Evolutionary conservation across 164 flowering plant genomes (phyloP).

Genomic region (Nymphaea colorata): DNA sequence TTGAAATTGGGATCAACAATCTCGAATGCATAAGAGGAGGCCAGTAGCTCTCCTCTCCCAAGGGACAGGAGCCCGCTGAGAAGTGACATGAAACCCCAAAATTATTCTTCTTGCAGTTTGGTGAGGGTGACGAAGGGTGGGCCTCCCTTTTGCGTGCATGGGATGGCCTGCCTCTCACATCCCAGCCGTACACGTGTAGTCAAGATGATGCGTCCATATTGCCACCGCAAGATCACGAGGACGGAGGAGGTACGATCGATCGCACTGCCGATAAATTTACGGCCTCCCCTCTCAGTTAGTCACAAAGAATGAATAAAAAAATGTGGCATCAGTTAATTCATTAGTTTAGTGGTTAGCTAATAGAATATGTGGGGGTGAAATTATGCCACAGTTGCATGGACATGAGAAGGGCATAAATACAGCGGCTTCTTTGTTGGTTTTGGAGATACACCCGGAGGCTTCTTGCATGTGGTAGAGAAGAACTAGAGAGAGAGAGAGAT

Average conservation of each 20-base stretch:
- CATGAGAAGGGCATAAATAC: neutral
- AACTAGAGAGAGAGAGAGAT: neutral
- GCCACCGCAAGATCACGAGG: neutral
- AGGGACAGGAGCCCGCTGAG: neutral
- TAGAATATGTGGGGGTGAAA: neutral
- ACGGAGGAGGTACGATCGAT: neutral
- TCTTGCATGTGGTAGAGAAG: neutral
- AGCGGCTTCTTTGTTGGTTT: neutral
- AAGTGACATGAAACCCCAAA: neutral
- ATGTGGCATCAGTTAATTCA: neutral
- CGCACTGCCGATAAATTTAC: neutral
- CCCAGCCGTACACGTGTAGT: neutral
- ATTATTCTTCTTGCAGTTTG: neutral
- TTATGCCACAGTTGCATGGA: neutral
- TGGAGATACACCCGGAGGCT: neutral
- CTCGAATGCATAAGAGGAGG: too few species aligned
- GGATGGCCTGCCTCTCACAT: neutral
- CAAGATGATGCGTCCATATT: neutral
- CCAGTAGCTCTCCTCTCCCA: neutral
- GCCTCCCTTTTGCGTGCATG: slow-evolving; percentile 1
- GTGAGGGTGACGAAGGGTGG: neutral
- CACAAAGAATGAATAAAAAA: neutral
- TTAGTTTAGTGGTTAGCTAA: neutral
- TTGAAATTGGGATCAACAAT: too few species aligned
- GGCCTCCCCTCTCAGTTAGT: neutral